These are phyloP conservation scores for Blastocystis sp. DNA, from an alignment of 352 stramenopile genomes.

Conservation along the genomic window DNA sequence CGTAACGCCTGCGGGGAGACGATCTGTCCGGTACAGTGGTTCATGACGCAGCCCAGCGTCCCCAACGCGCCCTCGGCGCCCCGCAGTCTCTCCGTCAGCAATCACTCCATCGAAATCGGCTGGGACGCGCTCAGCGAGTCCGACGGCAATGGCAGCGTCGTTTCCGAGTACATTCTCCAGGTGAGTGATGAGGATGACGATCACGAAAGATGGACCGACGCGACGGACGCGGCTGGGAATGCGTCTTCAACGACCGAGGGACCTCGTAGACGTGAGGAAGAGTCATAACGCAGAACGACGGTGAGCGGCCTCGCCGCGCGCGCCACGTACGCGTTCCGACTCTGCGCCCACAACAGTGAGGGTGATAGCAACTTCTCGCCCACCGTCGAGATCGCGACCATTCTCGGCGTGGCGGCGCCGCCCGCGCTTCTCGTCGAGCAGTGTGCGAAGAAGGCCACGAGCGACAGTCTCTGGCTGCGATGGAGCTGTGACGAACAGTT, in stretches of 20 bases:
- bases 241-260: not conserved
- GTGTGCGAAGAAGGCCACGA: not conserved
- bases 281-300: not conserved
- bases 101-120: conserved; percentile 1
- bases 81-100: not conserved
- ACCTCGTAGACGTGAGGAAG: not conserved
- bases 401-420: not conserved
- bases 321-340: not conserved
- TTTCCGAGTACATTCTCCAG: conserved; percentile 20
- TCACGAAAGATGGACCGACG: too few relatives aligned
- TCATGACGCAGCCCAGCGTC: conserved; percentile 9
- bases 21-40: conserved; percentile 4
- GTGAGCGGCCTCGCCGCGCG: not conserved
- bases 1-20: conserved; percentile 23
- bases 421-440: not conserved
- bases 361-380: not conserved
- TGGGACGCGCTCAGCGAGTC: not conserved
- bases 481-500: conserved; percentile 7
- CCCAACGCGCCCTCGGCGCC: not conserved
- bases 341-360: conserved; percentile 28
- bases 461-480: not conserved
- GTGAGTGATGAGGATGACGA: not conserved
- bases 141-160: conserved; percentile 10
- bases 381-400: not conserved
- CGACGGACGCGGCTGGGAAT: not conserved